Base-by-base conservation (phyloP, 2,329 filamentous ascomycete genomes). In the Fusarium tuaranense region DNA sequence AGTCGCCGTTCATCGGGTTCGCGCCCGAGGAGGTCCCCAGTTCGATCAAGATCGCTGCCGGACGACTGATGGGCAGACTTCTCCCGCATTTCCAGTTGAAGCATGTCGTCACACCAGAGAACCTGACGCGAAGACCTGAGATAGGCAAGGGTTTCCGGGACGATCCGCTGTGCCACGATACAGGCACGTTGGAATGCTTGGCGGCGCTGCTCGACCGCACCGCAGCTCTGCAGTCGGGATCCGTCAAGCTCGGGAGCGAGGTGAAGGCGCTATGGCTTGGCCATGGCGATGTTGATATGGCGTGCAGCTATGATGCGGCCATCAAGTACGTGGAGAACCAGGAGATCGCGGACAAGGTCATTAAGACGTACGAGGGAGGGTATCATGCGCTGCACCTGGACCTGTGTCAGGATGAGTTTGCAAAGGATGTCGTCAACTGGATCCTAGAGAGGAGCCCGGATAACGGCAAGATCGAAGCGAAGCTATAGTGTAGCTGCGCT, bases 101-200 rank as follows among this genome's bases (percentile, higher is more conserved):
- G 70, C 89, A 94, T 72, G 87, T 88, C 57, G 86, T 98, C 27
- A 88, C 92, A 55, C 82, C 89, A 2, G 87, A 88, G 69, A 87
- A 92, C 71, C 80, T 98, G 65, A 91, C 88, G 39, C 90, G 94
- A 27, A 93, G 96, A 82, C 85, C 88, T 27, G 89, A 84, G 25
- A 89, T 94, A 3, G 87, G 89, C 63, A 85, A 89, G 78, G 87
- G 86, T 30, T 88, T 94, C 73, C 84, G 85, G 3, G 87, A 89
- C 34, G 95, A 98, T 82, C 80, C 87, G 60, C 86, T 98, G 63
- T 91, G 92, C 82, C 95, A 98, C 83, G 89, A 96, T 82, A 96
- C 91, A 3, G 95, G 95, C 39, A 98, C 95, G 8, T 87, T 97
- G n/a, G 92, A 95, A 81, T 94, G 94, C 1, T 81, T 98, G 38